Evolutionary conservation across 768 basidiomycete genomes (phyloP).

Genomic region (Grammothele lineata): DNA sequence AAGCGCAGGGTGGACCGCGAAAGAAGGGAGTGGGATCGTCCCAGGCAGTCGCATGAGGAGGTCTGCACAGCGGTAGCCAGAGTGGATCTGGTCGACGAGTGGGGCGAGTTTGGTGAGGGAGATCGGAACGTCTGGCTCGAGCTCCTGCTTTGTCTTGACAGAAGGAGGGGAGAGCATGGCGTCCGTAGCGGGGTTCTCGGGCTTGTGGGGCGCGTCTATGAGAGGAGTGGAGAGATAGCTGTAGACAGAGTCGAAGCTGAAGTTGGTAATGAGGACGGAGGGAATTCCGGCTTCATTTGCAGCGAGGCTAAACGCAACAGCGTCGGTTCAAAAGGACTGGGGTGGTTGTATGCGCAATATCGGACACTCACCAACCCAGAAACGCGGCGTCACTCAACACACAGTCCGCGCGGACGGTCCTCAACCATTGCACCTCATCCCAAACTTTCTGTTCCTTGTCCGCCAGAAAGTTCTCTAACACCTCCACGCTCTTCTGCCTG

Average conservation of each 20-base stretch:
- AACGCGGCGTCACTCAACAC: conserved; percentile 79
- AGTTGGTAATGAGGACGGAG: conserved; percentile 73
- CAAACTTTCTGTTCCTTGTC: conserved; percentile 50
- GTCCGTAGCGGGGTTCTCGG: conserved; percentile 1
- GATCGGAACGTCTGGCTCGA: conserved; percentile 53
- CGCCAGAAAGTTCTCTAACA: conserved; percentile 52
- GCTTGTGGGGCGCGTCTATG: conserved; percentile 32
- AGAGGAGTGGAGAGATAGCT: conserved; percentile 64
- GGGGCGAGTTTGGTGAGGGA: conserved; percentile 45
- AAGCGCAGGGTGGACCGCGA: conserved; percentile 45
- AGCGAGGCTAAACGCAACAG: conserved; percentile 44
- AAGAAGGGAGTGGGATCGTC: conserved; percentile 73
- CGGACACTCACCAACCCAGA: conserved; percentile 58
- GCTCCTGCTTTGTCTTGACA: conserved; percentile 14
- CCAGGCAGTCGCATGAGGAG: conserved; percentile 69
- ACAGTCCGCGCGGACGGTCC: conserved; percentile 43
- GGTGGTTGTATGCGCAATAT: too few species aligned
- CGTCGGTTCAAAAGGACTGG: too few species aligned
- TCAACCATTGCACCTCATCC: conserved; percentile 57
- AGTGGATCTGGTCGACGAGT: conserved; percentile 58
- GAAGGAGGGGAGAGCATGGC: not conserved
- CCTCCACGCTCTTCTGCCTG: conserved; percentile 62
- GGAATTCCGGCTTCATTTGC: conserved; percentile 63
- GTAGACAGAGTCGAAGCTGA: conserved; percentile 82
- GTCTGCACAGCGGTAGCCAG: conserved; percentile 69